Evolutionary conservation across 140 eudicot genomes (phyloP), one percentile per base, ranked within the genome.

Genomic region (Erigeron philadelphicus): DNA sequence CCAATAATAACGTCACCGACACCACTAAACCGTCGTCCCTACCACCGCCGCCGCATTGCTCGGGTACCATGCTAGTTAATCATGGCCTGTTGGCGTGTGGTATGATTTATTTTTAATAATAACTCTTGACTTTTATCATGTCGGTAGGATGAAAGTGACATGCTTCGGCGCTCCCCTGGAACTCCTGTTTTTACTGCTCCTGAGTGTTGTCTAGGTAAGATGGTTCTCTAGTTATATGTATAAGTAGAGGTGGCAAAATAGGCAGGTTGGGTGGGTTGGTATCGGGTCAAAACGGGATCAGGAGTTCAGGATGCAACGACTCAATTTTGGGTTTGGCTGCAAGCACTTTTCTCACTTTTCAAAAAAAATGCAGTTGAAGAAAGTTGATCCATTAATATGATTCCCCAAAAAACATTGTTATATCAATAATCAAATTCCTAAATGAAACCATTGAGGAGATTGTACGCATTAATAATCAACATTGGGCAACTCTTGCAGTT

Each of bases 131-230:
- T n/a, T 31, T 44, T 41, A 47, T 72, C 42, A 11, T 62, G 47
- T 61, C 16, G 71, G 75, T 54, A 89, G 96, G 90, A 82, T 76
- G 90, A 80, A 65, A 86, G 87, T 44, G 96, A 93, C 68, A 87
- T 79, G 80, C 92, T 93, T 71, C 88, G 98, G 13, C 96, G 98
- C 57, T 88, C 98, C 70, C 98, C 98, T 55, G 98, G 97, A 67
- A 90, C 95, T 70, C 97, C 97, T 67, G 97, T 87, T 53, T 84
- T 90, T 55, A 87, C 97, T 52, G 97, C 97, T 76, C 97, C 97
- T 2, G 97, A 92, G 70, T 92, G 98, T 80, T 92, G 98, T 75
- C 73, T 84, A 79, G 98, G 98, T 92, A 59, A 7, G 91, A 50
- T 45, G 52, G 49, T 49, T 77, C 67, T 55, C 31, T 40, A 46